Base-by-base conservation (phyloP, 2,329 filamentous ascomycete genomes). In the Bipolaris sorokiniana region DNA sequence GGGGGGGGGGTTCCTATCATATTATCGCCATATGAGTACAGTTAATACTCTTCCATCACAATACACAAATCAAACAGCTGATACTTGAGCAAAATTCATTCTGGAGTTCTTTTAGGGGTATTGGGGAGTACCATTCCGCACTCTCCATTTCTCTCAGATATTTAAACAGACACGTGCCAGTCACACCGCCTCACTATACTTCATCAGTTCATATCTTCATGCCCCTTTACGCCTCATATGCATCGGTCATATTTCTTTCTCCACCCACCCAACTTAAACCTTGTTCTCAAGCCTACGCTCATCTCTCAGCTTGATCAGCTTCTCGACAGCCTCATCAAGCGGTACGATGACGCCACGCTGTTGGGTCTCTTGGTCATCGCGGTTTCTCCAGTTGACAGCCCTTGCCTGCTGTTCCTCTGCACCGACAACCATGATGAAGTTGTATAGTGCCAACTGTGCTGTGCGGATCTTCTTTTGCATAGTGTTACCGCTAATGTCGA, bases 391-490 rank as follows among this genome's bases (percentile, higher is more conserved):
- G 71, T 88, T 89, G 60, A 88, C 85, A 3, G 82, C 81, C 56
- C 83, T 79, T 18, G 77, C 78, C 62, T 87, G 82, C 73, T 81
- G 83, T 77, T 89, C 86, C 68, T 85, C 79, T 3, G 84, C 86
- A 55, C 86, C 86, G 16, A 89, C 85, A 34, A 89, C 86, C 69
- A 93, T 90, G 68, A 92, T 90, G 77, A 90, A 92, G 81, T 93
- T 93, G 81, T 93, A 94, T 77, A 92, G 88, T 50, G 88, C 83
- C 68, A 94, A 77, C 78, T 95, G 91, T 13, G 88, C 91, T 54
- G 85, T 92, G 67, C 90, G 88, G 66, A 95, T 92, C 86, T 95
- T 95, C 85, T 95, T 94, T 76, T 92, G 88, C 79, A 95, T 86
- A 6, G 90, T 95, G 79, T 94, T 92, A 69, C 89, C 87, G 65